Percentiles rank a stretch among this genome's conserved stretches.
phyloP scores from a whole-genome alignment of 1,284 basidiomycete genomes.

The Veloboletus limbatus region DNA sequence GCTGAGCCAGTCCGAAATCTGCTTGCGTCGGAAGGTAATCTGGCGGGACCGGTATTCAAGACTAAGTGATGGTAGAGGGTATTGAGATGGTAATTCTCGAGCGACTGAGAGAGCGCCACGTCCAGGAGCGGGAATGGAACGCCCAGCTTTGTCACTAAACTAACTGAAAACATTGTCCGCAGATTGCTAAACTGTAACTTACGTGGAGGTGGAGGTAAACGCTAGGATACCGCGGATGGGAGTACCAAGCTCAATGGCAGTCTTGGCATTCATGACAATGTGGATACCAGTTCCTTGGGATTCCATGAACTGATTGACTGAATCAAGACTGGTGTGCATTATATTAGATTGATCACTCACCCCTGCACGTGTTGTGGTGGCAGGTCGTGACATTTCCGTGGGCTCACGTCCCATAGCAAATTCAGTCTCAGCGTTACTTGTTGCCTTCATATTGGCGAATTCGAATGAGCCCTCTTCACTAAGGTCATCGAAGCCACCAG shows the following conservation, averaged over 20 bases:
- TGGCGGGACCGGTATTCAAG: slow-evolving; percentile 87
- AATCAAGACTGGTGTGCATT: slow-evolving; percentile 14
- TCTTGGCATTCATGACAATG: slow-evolving; percentile 95
- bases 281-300: slow-evolving; percentile 96
- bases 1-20: slow-evolving; percentile 90
- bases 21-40: slow-evolving; percentile 87
- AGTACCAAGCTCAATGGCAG: slow-evolving; percentile 90
- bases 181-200: slow-evolving; percentile 34
- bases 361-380: slow-evolving; percentile 92
- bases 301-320: slow-evolving; percentile 81
- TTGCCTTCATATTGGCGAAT: slow-evolving; percentile 99
- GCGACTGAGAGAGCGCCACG: slow-evolving; percentile 86
- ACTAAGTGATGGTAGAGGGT: slow-evolving; percentile 76
- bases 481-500: slow-evolving; percentile 97
- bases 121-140: slow-evolving; percentile 92
- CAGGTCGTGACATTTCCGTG: slow-evolving; percentile 96
- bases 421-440: slow-evolving; percentile 94
- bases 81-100: slow-evolving; percentile 73
- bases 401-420: slow-evolving; percentile 99
- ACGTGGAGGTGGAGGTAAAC: slow-evolving; percentile 97
- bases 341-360: slow-evolving; percentile 40
- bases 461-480: slow-evolving; percentile 97
- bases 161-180: slow-evolving; percentile 11
- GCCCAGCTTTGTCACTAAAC: slow-evolving; percentile 86
- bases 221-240: slow-evolving; percentile 93